These are phyloP conservation scores for Lactarius hengduanensis DNA, from an alignment of 768 basidiomycete species.

Conservation along the genomic window DNA sequence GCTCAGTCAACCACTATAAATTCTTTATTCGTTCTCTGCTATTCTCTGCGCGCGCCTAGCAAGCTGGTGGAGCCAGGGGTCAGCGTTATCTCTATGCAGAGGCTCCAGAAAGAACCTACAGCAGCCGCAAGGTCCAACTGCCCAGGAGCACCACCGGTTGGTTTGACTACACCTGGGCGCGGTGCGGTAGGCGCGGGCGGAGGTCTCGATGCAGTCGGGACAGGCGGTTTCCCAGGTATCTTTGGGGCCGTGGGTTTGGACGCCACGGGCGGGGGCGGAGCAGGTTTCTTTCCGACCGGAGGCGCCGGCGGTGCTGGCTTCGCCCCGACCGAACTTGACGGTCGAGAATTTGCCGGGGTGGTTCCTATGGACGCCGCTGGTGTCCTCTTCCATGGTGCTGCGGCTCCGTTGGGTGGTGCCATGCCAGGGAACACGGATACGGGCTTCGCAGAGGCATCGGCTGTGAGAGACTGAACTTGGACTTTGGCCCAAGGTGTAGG, in stretches of 20 bases:
- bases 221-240: conserved; percentile 56
- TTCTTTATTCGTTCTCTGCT: conserved; percentile 16
- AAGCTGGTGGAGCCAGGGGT: conserved; percentile 44
- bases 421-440: conserved; percentile 82
- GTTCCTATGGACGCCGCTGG: conserved; percentile 37
- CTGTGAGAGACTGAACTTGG: conserved; percentile 42
- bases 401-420: conserved; percentile 62
- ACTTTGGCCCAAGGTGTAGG: conserved; percentile 36
- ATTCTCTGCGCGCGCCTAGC: conserved; percentile 69
- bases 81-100: conserved; percentile 18
- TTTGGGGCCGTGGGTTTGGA: conserved; percentile 53
- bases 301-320: conserved; percentile 59
- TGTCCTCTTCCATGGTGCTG: conserved; percentile 71
- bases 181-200: conserved; percentile 38
- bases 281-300: conserved; percentile 55
- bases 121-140: conserved; percentile 84
- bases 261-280: conserved; percentile 52
- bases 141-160: conserved; percentile 46
- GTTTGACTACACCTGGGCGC: conserved; percentile 41
- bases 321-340: conserved; percentile 47
- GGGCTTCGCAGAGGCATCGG: conserved; percentile 70
- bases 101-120: conserved; percentile 46
- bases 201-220: conserved; percentile 58
- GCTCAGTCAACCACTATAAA: background rate
- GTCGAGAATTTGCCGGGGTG: conserved; percentile 49